Conservation (phyloP, 2,329 filamentous ascomycete genomes). For the Blastomyces emzantsi region DNA sequence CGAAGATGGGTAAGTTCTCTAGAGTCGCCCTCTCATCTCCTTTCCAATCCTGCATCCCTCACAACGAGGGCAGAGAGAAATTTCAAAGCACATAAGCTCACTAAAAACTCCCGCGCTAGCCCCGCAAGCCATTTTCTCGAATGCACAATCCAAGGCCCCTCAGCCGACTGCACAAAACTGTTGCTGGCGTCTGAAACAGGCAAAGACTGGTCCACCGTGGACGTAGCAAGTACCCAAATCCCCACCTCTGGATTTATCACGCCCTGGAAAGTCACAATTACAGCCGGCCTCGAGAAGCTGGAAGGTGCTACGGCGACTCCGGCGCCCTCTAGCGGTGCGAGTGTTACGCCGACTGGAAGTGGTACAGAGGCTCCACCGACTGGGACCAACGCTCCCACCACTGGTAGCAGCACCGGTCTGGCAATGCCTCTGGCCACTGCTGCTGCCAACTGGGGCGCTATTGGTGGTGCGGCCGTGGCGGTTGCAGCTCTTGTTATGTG, state of each 20-base stretch:
- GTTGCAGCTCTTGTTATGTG: conserved; percentile 1
- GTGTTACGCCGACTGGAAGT: neutral
- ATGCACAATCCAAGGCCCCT: neutral
- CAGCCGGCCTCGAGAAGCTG: conserved; percentile 1
- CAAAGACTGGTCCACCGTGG: neutral
- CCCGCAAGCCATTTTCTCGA: neutral
- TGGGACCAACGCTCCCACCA: neutral
- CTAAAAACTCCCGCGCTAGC: neutral
- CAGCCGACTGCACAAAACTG: neutral
- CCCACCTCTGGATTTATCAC: neutral
- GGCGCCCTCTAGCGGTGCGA: neutral
- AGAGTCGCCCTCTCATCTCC: too few relatives aligned
- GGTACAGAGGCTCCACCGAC: neutral
- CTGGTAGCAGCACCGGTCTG: neutral
- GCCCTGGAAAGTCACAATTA: neutral
- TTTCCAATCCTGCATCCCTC: neutral
- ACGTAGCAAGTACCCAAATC: neutral
- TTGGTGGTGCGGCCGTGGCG: conserved; percentile 4
- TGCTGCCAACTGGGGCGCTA: conserved; percentile 4
- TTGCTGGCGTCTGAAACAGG: neutral
- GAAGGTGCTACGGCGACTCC: neutral
- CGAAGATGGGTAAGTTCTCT: neutral
- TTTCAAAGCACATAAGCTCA: neutral
- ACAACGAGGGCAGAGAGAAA: neutral
- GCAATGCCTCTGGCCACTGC: neutral